Evolutionary conservation across 768 basidiomycete species (phyloP), one percentile per base, ranked within the genome.

Genomic region (Kondoa subrosea): DNA sequence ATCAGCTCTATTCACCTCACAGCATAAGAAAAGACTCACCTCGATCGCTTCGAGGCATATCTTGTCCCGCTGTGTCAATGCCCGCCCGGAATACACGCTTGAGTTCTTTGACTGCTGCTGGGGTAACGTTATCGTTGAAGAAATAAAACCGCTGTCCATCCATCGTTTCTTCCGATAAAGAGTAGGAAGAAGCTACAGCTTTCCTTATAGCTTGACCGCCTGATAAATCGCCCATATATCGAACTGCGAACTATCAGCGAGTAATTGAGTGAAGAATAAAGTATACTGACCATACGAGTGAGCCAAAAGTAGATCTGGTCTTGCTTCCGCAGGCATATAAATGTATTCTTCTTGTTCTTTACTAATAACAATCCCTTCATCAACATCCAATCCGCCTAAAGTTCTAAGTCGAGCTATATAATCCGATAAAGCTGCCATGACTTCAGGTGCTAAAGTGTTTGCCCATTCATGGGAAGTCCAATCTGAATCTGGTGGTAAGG

Each of bases 141-240:
- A 33, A 30, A 32, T 67, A 69, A 61, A 69, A 69, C n/a, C 69
- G 65, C 58, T 68, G 56, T 31, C 69, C 69, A 56, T 69, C 69
- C n/a, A 59, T 30, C 27, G 67, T 34, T 27, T 34, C 57, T 8
- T 31, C 31, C 21, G 66, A 32, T 29, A 69, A 40, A 16, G 27
- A 26, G 27, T 88, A 89, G 16, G 85, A 82, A 75, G 86, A 85
- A 17, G 81, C 80, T n/a, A 88, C 75, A 34, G 79, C 80, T 56
- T 82, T 79, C 27, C 83, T 80, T 73, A 89, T 84, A 68, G 81
- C 79, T 78, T 89, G 88, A 0, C 88, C 88, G 3, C 88, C 87
- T 57, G 84, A 86, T 33, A 89, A 79, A 75, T 89, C 87, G 61
- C 87, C 88, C 33, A 89, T 81, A 76, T 89, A 89, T 34, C 87